Evolutionary conservation across 2,329 filamentous ascomycete genomes (phyloP), one percentile per base, ranked within the genome.

Genomic region (Shiraia bambusicola): DNA sequence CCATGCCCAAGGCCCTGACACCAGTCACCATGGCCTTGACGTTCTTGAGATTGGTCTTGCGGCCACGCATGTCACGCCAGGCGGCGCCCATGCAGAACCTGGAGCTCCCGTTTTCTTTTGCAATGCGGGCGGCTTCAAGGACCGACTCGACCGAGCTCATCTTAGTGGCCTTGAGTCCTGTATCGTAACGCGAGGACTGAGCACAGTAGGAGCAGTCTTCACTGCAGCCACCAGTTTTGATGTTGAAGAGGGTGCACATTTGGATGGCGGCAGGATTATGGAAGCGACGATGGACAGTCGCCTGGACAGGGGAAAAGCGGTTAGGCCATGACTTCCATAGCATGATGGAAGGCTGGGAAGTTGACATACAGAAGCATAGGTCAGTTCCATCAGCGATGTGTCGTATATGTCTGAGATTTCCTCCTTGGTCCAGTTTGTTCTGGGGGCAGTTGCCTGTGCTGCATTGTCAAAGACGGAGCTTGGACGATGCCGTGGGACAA

Each of bases 71-170:
- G 69, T 95, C 90, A 27, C 90, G 77, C 90, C 90, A 95, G 0
- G 90, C 90, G 3, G 90, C 90, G 7, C 90, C 90, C 89, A 95
- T 95, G 72, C 90, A 95, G 78, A 95, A 95, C 2, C 90, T 82
- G 7, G 88, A 94, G 73, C 86, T 90, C 35, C 90, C 90, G 52
- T 93, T 93, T 41, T 81, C 82, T 60, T 87, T 88, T 46, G 90
- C 90, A 24, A 81, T 80, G 26, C 82, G 81, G 1, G 90, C 90
- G 2, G 88, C 87, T 27, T 79, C 81, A 16, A 95, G 81, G 2
- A 95, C 90, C 0, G 86, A 82, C 43, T 93, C 87, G 40, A 95
- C 88, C 1, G 81, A 79, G 49, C 85, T 85, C 62, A 94, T 82
- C 57, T 88, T 87, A 49, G 86, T 87, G 9, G 90, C 87, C 63